Evolutionary conservation across 495 filamentous ascomycete genomes (phyloP), one percentile per base, ranked within the genome.

Genomic region (Penicillium canariense): DNA sequence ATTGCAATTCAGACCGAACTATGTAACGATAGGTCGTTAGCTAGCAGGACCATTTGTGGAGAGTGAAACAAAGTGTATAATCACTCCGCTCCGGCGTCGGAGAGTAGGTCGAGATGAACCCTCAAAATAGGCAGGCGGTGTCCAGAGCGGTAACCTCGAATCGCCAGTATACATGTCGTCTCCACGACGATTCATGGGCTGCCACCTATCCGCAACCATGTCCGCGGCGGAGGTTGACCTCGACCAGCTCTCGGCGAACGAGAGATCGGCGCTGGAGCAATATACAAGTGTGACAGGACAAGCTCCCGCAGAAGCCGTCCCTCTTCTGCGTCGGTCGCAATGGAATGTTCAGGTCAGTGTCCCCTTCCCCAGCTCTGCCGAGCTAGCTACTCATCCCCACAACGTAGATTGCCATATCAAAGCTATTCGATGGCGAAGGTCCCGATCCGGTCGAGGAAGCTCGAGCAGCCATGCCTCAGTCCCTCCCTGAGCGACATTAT

Each of bases 351-450:
- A 96, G 80, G 90, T 94, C 59, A 4, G 78, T 65, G 36, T 36
- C 48, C 48, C 20, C 31, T 26, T 18, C 31, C 17, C 38, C 26
- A 38, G 48, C 31, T 48, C 23, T 31, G 32, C 50, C 45, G 34
- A 54, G 32, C 36, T 59, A 43, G 51, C 48, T 53, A 34, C 27
- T 32, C n/a, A 48, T 25, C 26, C 49, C 30, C 39, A 35, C 51
- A 36, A 22, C 17, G 10, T 67, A 98, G 87, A 95, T 97, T 56
- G 94, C 94, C 28, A 89, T 98, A 46, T 81, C 94, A 45, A 93
- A 93, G 63, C 97, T 97, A 82, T 98, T 97, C 66, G 94, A 97
- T 67, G 94, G 95, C 46, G 95, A 97, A 71, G 83, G 86, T 4
- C 82, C 89, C 31, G 89, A 96, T 65, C 86, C 83, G 5, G 75